Percentiles rank a stretch among this genome's conserved stretches.
phyloP scores from a whole-genome alignment of 305 asterid genomes.

The Fraxinus xanthoxyloides region DNA sequence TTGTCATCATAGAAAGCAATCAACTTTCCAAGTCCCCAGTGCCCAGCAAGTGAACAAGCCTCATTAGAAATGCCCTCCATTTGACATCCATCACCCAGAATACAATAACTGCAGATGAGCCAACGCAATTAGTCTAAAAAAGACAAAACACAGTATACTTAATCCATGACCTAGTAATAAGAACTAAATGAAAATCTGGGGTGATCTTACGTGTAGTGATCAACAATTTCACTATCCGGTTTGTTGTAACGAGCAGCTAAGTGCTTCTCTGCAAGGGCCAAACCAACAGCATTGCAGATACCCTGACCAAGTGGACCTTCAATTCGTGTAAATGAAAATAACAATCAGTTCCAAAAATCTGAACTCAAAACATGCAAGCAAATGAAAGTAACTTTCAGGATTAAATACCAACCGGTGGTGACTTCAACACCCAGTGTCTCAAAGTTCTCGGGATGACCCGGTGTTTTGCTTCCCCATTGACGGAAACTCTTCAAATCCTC shows the following conservation, averaged over 20 bases:
- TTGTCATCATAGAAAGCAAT: too few relatives aligned
- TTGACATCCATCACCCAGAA: too few relatives aligned
- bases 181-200: not conserved
- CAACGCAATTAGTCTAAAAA: constrained; percentile 17
- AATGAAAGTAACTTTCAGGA: not conserved
- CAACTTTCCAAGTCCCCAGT: too few relatives aligned
- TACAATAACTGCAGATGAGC: too few relatives aligned
- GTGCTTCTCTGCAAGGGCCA: constrained; percentile 82
- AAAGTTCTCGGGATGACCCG: constrained; percentile 83
- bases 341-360: constrained; percentile 13
- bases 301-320: constrained; percentile 96
- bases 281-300: constrained; percentile 79
- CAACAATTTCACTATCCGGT: constrained; percentile 67
- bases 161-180: not conserved
- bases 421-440: constrained; percentile 83
- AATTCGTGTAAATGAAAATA: constrained; percentile 18
- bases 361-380: not conserved
- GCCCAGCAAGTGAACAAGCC: too few relatives aligned
- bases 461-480: constrained; percentile 82
- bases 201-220: constrained; percentile 71
- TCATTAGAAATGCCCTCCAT: too few relatives aligned
- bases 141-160: not conserved
- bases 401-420: constrained; percentile 53
- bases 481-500: constrained; percentile 71
- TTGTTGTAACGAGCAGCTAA: constrained; percentile 89